phyloP scores from a whole-genome alignment of 371 early-diverging fungal species.

The Mucor ambiguus region DNA sequence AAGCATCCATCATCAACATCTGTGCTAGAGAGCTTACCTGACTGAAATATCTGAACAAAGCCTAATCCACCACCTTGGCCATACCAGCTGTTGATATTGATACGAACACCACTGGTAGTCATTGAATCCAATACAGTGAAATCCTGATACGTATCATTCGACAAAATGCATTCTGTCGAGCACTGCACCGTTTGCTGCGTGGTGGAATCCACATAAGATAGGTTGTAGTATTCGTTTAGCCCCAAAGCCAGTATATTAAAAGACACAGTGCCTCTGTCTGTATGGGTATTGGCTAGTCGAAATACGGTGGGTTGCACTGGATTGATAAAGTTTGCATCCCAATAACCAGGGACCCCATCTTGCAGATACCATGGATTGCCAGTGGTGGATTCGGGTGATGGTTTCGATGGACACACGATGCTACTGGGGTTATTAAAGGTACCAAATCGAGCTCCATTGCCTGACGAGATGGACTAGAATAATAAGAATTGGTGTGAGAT shows the following conservation, averaged over 20 bases:
- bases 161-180: constrained; percentile 54
- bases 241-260: constrained; percentile 61
- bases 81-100: constrained; percentile 66
- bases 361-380: constrained; percentile 59
- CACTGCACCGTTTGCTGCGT: constrained; percentile 48
- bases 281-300: constrained; percentile 62
- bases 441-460: constrained; percentile 19
- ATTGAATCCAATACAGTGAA: constrained; percentile 43
- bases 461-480: constrained; percentile 18
- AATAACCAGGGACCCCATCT: constrained; percentile 70
- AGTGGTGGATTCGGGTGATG: constrained; percentile 14
- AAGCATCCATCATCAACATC: not conserved
- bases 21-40: constrained; percentile 35
- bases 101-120: constrained; percentile 44
- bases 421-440: constrained; percentile 44
- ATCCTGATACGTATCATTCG: constrained; percentile 40
- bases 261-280: constrained; percentile 59
- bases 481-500: not conserved
- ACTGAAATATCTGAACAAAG: constrained; percentile 61
- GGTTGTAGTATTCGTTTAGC: constrained; percentile 51
- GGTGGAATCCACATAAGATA: constrained; percentile 60
- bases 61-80: constrained; percentile 69
- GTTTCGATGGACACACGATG: constrained; percentile 43
- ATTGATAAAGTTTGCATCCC: constrained; percentile 58
- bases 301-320: constrained; percentile 61